Evolutionary conservation across 192 early-diverging fungal species (phyloP), one percentile per base, ranked within the genome.

Genomic region (Podochytrium sp.): DNA sequence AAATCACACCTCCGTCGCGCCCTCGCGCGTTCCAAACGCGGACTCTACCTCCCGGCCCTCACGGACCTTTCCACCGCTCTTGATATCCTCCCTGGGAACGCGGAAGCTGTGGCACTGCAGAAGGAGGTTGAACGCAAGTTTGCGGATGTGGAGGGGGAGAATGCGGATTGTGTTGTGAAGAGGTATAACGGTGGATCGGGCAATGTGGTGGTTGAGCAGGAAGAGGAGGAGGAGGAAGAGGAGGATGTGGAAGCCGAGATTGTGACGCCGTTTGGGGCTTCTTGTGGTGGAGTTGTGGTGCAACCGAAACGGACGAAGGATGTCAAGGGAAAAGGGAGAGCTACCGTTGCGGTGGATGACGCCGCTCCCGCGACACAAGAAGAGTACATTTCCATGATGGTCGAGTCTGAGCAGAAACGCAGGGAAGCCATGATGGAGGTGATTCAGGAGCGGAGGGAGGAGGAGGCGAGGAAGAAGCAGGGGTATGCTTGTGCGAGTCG

Each of bases 1-100:
- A 78, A 78, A 68, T 61, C 77, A 14, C 41, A 39, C 37, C 60
- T 78, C 23, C 67, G 77, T 37, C 67, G 77, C 25, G 66, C 72
- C n/a, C 25, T 63, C 5, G 62, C 73, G 33, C 72, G 47, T 32
- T 61, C n/a, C 14, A 65, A 73, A 59, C 58, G 61, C n/a, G 77
- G 73, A 35, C 20, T 55, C 7, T 78, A 78, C 33, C 23, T 73
- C 30, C 51, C 33, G 14, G 63, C 77, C 0, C 27, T 74, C 2
- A 27, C 29, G 1, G 77, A 78, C 60, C 33, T 69, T 27, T 51
- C 77, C 18, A 29, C 16, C 18, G 42, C 59, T 23, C 37, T 76
- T 7, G 41, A 55, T 20, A 20, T 72, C 4, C 35, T 47, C 3
- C 70, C 70, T 18, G 30, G 34, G 2, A 51, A 72, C 49, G 40